A percentile compares a stretch with the other conserved stretches of the same genome.
Evolutionary conservation across 192 early-diverging fungal genomes (phyloP).

Genomic region (Coemansia sp.): DNA sequence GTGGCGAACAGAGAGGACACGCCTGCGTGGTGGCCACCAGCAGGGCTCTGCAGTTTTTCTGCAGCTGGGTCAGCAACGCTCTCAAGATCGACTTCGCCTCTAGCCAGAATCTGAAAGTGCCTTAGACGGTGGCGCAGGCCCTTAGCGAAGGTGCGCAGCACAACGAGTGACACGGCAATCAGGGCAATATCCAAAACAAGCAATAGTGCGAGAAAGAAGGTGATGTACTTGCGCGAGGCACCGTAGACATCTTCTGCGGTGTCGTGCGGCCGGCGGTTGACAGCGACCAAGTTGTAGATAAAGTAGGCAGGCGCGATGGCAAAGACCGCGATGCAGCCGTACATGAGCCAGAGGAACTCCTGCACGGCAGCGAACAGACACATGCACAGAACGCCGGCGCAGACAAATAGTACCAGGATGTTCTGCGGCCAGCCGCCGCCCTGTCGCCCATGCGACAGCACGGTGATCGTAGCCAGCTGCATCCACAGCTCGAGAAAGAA

Average conservation of each 20-base stretch:
- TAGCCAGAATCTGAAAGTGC: constrained; percentile 28
- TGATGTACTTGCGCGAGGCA: constrained; percentile 17
- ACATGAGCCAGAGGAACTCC: constrained; percentile 41
- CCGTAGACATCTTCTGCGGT: constrained; percentile 3
- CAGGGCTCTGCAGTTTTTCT: too few species aligned
- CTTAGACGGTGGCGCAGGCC: constrained; percentile 29
- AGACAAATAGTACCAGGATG: constrained; percentile 9
- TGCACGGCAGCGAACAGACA: constrained; percentile 25
- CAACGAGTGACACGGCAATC: constrained; percentile 6
- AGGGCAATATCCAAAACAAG: constrained; percentile 20
- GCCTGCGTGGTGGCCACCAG: neutral
- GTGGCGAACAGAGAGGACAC: constrained; percentile 11
- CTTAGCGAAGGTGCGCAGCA: constrained; percentile 22
- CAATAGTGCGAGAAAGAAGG: constrained; percentile 19
- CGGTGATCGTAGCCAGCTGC: constrained; percentile 54
- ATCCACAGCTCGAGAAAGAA: constrained; percentile 46
- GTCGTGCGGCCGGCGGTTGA: constrained; percentile 6
- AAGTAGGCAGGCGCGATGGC: constrained; percentile 21
- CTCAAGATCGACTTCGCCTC: constrained; percentile 25
- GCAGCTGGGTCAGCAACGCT: neutral
- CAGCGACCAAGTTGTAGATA: constrained; percentile 38
- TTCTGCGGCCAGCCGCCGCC: constrained; percentile 21
- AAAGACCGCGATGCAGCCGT: constrained; percentile 16
- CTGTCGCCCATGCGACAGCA: constrained; percentile 14
- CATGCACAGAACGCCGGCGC: constrained; percentile 15